phyloP scores from a whole-genome alignment of 768 basidiomycete genomes.

The Lanmaoa rubissima region DNA sequence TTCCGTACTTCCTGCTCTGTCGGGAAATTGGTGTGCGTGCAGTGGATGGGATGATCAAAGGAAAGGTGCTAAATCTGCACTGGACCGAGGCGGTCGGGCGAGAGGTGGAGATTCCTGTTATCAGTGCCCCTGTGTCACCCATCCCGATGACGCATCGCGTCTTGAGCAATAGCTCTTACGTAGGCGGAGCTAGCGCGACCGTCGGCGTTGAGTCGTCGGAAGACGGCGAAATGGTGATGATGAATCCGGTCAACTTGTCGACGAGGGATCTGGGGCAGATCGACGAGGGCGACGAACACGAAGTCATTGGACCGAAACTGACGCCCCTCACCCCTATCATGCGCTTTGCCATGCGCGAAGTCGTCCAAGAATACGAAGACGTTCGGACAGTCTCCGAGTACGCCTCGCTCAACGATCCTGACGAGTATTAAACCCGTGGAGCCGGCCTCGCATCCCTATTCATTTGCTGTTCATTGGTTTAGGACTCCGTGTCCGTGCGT shows the following conservation, averaged over 20 bases:
- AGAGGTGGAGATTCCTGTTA: slow-evolving; percentile 40
- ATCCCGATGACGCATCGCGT: slow-evolving; percentile 27
- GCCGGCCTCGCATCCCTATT: slow-evolving; percentile 3
- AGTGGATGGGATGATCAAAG: slow-evolving; percentile 83
- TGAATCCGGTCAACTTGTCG: slow-evolving; percentile 36
- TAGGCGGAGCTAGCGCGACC: slow-evolving; percentile 39
- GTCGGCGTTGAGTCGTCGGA: slow-evolving; percentile 39
- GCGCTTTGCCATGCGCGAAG: slow-evolving; percentile 80
- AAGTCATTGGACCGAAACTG: slow-evolving; percentile 69
- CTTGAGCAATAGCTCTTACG: slow-evolving; percentile 29
- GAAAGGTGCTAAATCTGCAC: slow-evolving; percentile 67
- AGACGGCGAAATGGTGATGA: slow-evolving; percentile 50
- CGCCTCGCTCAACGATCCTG: slow-evolving; percentile 66
- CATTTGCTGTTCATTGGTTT: background rate
- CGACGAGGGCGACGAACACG: slow-evolving; percentile 53
- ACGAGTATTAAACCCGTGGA: slow-evolving; percentile 52
- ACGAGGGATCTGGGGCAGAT: slow-evolving; percentile 44
- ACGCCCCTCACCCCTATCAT: slow-evolving; percentile 79
- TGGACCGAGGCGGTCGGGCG: slow-evolving; percentile 72
- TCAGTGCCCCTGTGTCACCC: slow-evolving; percentile 28
- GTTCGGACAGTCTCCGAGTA: slow-evolving; percentile 74
- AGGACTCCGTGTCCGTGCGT: background rate
- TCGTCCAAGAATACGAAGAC: slow-evolving; percentile 80
- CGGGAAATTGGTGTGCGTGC: slow-evolving; percentile 80
- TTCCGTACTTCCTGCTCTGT: slow-evolving; percentile 81